phyloP scores from a whole-genome alignment of 371 early-diverging fungal genomes.

The Syncephalastrum contaminatum region DNA sequence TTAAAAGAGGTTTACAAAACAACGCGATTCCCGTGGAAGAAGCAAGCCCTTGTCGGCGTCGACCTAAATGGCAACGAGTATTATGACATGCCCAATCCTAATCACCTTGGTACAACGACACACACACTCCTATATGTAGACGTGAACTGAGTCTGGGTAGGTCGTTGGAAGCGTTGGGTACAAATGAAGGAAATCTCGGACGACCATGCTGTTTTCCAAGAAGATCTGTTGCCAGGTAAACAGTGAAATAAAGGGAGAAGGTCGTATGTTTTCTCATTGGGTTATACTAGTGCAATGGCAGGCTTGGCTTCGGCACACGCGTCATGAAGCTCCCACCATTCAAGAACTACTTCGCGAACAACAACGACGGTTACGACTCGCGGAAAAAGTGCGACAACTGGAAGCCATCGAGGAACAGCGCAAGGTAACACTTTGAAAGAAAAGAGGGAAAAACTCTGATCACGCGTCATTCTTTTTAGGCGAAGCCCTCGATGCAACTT shows the following conservation, averaged over 20 bases:
- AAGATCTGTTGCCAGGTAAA: slow-evolving; percentile 58
- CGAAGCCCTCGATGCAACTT: neutral
- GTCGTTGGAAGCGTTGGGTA: slow-evolving; percentile 46
- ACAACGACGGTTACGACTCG: slow-evolving; percentile 34
- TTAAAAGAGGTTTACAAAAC: slow-evolving; percentile 31
- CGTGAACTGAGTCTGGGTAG: slow-evolving; percentile 13
- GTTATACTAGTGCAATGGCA: slow-evolving; percentile 65
- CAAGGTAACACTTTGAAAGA: neutral
- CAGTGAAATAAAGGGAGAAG: slow-evolving; percentile 10
- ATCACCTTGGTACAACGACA: slow-evolving; percentile 30
- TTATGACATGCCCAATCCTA: slow-evolving; percentile 67
- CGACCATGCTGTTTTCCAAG: slow-evolving; percentile 38
- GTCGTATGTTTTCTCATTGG: slow-evolving; percentile 9
- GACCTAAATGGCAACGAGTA: slow-evolving; percentile 71
- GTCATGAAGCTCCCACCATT: slow-evolving; percentile 54
- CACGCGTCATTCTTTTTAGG: neutral
- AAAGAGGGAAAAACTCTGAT: too few species aligned
- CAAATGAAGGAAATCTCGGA: slow-evolving; percentile 31
- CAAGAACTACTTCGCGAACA: slow-evolving; percentile 47
- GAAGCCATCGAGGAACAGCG: slow-evolving; percentile 7
- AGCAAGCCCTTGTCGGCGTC: slow-evolving; percentile 56
- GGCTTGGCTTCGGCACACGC: slow-evolving; percentile 69
- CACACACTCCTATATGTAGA: neutral
- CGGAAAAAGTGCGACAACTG: slow-evolving; percentile 50
- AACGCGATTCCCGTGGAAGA: slow-evolving; percentile 53